A percentile compares a stretch with the other conserved stretches of the same genome.
Evolutionary conservation across 805 yeast species (phyloP).

Genomic region (Saccharomycodes ludwigii): DNA sequence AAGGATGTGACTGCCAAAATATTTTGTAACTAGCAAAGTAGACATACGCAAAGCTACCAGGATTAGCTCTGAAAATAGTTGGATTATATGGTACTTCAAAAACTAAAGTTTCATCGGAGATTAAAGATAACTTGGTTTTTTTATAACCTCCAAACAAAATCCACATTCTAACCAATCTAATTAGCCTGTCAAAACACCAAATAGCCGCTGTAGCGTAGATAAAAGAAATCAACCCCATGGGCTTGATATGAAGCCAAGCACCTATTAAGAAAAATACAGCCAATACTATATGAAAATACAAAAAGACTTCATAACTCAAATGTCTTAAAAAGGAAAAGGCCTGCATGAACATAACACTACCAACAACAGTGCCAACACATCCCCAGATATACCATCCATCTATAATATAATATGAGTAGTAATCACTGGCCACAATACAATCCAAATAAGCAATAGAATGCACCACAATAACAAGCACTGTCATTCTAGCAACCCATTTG

Average conservation of each 20-base stretch:
- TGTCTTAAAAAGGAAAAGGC: constrained; percentile 34
- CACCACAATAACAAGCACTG: constrained; percentile 34
- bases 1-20: constrained; percentile 60
- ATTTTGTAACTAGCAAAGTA: constrained; percentile 35
- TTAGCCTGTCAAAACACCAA: constrained; percentile 58
- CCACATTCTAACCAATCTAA: constrained; percentile 45
- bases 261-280: constrained; percentile 35
- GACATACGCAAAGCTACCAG: constrained; percentile 42
- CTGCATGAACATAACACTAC: constrained; percentile 32
- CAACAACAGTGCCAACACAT: constrained; percentile 21
- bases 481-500: constrained; percentile 46
- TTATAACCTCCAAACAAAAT: constrained; percentile 47
- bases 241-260: constrained; percentile 31
- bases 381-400: constrained; percentile 32
- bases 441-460: constrained; percentile 47
- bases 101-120: too few relatives aligned
- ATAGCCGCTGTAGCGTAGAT: constrained; percentile 43
- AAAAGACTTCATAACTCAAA: constrained; percentile 34
- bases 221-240: constrained; percentile 39
- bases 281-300: constrained; percentile 30
- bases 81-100: too few relatives aligned
- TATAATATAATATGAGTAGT: constrained; percentile 25
- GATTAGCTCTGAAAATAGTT: constrained; percentile 12
- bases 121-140: too few relatives aligned
- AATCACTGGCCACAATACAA: constrained; percentile 28